Base-by-base conservation (phyloP, 2,329 filamentous ascomycete genomes). In the Ceratocystis ficicola region DNA sequence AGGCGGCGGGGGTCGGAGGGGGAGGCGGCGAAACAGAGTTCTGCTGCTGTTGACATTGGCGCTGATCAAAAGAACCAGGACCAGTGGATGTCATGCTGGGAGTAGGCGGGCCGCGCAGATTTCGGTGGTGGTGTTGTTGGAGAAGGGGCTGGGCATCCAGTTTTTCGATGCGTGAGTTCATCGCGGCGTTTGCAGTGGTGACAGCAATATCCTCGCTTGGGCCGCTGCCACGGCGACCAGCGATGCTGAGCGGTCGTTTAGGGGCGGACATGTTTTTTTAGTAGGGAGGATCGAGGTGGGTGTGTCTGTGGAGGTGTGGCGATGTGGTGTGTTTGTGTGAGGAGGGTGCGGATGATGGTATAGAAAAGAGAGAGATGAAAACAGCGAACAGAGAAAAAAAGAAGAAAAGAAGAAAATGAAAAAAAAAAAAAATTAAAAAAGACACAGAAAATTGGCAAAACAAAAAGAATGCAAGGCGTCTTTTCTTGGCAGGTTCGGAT, bases 61-160 rank as follows among this genome's bases (percentile, higher is more conserved):
- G 41, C 36, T 84, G 81, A 65, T 86, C 83, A 69, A 83, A 86
- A 69, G 86, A 83, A 69, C 81, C 79, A 32, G 64, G 32, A 5
- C 82, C 83, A 0, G 83, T 84, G 10, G 84, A 86, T 64, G 79
- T 83, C 83, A 86, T 85, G 74, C 83, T 86, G 12, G 84, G 84
- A 1, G 84, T 87, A 22, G 84, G 84, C 5, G 84, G 84, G 0
- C 84, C 84, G 73, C 83, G 76, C 55, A 77, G 70, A 57, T 70
- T 82, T 69, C 82, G 80, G 2, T 77, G 73, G 69, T 82, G 76
- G 75, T 86, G 86, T 66, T 83, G 76, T 70, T 77, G 77, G 65
- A 79, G 72, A 67, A 77, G 72, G 68, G 57, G 30, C 32, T 62
- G 65, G 41, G 65, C 46, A 44, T 62, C 55, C 4, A 66, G 22